Percentiles rank a stretch among this genome's conserved stretches.
Conservation (phyloP, 768 basidiomycete genomes). For the Chiua virens region DNA sequence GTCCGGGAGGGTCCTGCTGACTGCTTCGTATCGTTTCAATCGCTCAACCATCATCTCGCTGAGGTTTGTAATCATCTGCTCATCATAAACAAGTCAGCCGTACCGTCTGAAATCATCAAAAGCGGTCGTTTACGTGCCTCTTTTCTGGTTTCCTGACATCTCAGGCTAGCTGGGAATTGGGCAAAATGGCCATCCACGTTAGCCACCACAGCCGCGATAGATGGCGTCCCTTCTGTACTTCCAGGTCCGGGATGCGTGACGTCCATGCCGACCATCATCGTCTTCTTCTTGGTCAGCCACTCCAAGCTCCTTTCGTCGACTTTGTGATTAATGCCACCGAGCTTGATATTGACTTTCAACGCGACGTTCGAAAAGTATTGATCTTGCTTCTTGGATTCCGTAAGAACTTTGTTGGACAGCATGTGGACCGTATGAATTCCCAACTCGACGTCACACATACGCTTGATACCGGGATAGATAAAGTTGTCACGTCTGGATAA, state of each 20-base stretch:
- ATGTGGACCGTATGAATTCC: constrained; percentile 78
- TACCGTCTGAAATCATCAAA: neutral
- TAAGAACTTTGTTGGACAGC: constrained; percentile 60
- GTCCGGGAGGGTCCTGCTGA: constrained; percentile 59
- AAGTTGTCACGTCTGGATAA: constrained; percentile 66
- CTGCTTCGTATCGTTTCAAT: constrained; percentile 53
- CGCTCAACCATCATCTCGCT: constrained; percentile 70
- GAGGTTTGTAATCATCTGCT: constrained; percentile 72
- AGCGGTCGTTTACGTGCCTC: constrained; percentile 18
- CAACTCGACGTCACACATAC: constrained; percentile 69
- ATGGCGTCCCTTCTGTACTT: constrained; percentile 70
- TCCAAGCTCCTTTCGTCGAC: constrained; percentile 53
- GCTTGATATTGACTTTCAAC: constrained; percentile 80
- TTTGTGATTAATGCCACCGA: constrained; percentile 81
- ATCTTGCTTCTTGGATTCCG: constrained; percentile 56
- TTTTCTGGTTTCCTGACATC: constrained; percentile 51
- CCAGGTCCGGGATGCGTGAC: constrained; percentile 77
- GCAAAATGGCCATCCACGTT: constrained; percentile 68
- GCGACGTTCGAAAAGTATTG: constrained; percentile 85
- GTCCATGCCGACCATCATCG: constrained; percentile 86
- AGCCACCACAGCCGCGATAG: constrained; percentile 81
- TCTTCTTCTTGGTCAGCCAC: constrained; percentile 66
- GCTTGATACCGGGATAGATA: constrained; percentile 83
- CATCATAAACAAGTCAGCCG: neutral
- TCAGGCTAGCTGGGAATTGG: constrained; percentile 75